Base-by-base conservation (phyloP, 2,329 filamentous ascomycete genomes). In the Aspergillus clavatus region DNA sequence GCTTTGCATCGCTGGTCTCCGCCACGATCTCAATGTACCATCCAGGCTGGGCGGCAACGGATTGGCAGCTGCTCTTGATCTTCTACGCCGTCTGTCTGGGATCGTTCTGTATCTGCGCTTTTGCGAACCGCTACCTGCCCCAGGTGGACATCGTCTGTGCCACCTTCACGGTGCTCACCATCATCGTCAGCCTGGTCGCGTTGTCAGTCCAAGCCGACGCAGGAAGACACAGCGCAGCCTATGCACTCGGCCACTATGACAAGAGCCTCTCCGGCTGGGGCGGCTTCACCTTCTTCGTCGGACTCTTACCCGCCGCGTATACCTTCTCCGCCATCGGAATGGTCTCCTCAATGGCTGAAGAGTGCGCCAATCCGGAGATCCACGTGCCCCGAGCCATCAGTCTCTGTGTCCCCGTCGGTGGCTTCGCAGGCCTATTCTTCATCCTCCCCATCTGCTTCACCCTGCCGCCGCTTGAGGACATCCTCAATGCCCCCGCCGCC, bases 41-140 rank as follows among this genome's bases (percentile, higher is more conserved):
- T 42, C 75, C 77, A 0, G 70, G 75, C 46, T 80, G 75, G 60
- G 67, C 59, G 0, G 67, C 77, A 37, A 74, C 72, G 35, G 61
- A 72, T 22, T 89, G 84, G 73, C 84, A 89, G 63, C 72, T 86
- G 14, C 81, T 86, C 46, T 71, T 89, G 18, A 81, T 87, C 51
- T 88, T 89, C 69, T 77, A 86, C 55, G 83, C 71, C 39, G 74
- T 88, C 51, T 86, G 82, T 16, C 56, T 88, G 1, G 54, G 82
- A 16, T 82, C 79, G 49, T 81, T 87, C 52, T 58, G 78, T 37
- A 79, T 87, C 43, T 87, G 84, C 51, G 72, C 80, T 1, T 75
- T 86, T 28, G 80, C 79, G 36, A 88, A 89, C 64, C 75, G 72
- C 23, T 84, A 79, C 67, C 72, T 89, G 27, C 85, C 83, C 0